phyloP scores from a whole-genome alignment of 2,329 filamentous ascomycete species.

The Balansia obtecta region DNA sequence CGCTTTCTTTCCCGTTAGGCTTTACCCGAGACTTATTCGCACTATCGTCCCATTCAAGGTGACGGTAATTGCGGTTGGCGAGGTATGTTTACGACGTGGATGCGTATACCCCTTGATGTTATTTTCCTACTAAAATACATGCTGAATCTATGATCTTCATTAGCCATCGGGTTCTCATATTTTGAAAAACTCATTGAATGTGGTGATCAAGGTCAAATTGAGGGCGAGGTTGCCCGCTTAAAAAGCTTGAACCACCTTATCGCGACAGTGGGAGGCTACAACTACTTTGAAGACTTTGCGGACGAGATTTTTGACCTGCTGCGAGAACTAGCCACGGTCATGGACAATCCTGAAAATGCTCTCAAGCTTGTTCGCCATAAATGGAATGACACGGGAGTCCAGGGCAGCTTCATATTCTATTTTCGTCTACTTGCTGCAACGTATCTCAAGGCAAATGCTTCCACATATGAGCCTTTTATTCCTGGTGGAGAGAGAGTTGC shows the following conservation, averaged over 20 bases:
- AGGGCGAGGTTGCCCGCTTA: conserved; percentile 61
- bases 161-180: conserved; percentile 86
- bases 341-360: conserved; percentile 46
- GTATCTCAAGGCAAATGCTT: conserved; percentile 65
- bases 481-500: conserved; percentile 44
- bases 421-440: conserved; percentile 70
- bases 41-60: conserved; percentile 77
- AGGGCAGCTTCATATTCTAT: conserved; percentile 76
- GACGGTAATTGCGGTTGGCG: conserved; percentile 97
- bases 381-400: conserved; percentile 61
- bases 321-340: conserved; percentile 44
- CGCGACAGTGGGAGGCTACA: conserved; percentile 57
- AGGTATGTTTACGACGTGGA: conserved; percentile 47
- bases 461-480: conserved; percentile 62
- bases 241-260: conserved; percentile 59
- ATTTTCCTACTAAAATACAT: background rate
- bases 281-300: conserved; percentile 67
- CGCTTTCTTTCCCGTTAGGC: conserved; percentile 36
- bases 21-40: conserved; percentile 71
- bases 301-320: conserved; percentile 62
- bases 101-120: background rate
- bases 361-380: conserved; percentile 41
- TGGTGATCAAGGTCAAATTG: conserved; percentile 51
- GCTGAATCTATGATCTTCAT: background rate
- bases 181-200: conserved; percentile 71